Evolutionary conservation across 495 filamentous ascomycete genomes (phyloP), one percentile per base, ranked within the genome.

Genomic region (Wilcoxina mikolae): DNA sequence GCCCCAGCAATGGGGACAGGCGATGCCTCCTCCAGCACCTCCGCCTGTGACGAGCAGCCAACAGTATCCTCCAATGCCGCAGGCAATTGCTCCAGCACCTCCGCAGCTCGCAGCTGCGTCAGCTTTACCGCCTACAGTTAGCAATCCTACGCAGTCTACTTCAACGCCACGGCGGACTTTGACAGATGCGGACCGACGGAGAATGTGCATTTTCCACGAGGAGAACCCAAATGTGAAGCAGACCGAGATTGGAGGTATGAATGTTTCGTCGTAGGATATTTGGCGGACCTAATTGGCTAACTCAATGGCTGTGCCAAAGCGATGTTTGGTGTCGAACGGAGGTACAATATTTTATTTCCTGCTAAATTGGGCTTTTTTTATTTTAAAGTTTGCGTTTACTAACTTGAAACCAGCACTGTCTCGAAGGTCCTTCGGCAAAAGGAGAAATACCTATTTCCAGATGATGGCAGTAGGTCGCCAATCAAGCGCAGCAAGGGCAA

Each of bases 371-470:
- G n/a, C n/a, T n/a, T n/a, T 39, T 39, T 39, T 39, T 39, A 9
- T 38, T 38, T 38, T 38, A 38, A 1, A 39, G n/a, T n/a, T 9
- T 18, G 39, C 10, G 39, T 9, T 9, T 4, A 20, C 7, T 57
- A 62, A 57, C 54, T 28, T 38, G 25, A 51, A 42, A 58, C 55
- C 66, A 98, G 91, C 69, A 99, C 91, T 31, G 91, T 99, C 4
- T 99, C 91, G 55, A 99, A 99, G 67, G 91, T 99, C 49, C 70
- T 96, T 57, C 84, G 91, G 51, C 83, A 94, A 64, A 95, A 94
- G 68, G 91, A 96, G 57, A 93, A 95, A 68, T 99, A 96, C 71
- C 79, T 99, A 7, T 83, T 81, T 59, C 79, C 81, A 43, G 87
- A 95, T 52, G 89, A 94, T 67, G 82, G 86, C 26, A 86, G 79